These are phyloP conservation scores for Phlebiopsis flavidoalba DNA, from an alignment of 768 basidiomycete genomes.

Conservation along the genomic window DNA sequence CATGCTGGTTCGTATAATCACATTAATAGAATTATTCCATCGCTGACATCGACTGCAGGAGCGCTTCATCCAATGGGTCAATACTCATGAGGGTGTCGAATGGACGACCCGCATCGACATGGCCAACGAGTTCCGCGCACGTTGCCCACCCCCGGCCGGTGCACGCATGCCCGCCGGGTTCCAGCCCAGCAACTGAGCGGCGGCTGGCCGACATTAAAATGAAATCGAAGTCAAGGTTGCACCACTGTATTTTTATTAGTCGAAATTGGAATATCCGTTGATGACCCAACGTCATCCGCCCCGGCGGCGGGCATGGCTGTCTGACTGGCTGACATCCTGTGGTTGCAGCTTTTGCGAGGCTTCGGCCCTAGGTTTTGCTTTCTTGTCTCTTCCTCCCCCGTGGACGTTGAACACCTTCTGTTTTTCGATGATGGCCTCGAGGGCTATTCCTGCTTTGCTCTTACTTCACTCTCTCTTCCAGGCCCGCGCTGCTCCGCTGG, in stretches of 20 bases:
- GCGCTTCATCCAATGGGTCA: conserved; percentile 71
- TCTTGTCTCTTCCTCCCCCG: background rate
- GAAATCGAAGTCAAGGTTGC: background rate
- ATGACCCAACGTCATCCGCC: background rate
- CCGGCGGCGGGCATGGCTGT: background rate
- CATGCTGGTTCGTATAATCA: conserved; percentile 49
- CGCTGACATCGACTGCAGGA: conserved; percentile 35
- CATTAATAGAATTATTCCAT: background rate
- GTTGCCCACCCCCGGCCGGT: conserved; percentile 40
- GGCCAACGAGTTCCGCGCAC: conserved; percentile 54
- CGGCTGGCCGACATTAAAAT: background rate
- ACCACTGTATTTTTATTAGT: background rate
- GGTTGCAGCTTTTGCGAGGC: background rate
- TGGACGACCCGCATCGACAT: conserved; percentile 72
- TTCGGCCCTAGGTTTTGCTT: background rate
- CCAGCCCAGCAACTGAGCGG: background rate
- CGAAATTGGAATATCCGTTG: background rate
- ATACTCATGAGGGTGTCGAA: conserved; percentile 61
- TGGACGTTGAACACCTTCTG: background rate
- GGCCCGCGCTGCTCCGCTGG: conserved; percentile 1
- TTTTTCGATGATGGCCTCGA: conserved; percentile 10
- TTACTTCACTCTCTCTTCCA: background rate
- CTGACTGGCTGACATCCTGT: background rate
- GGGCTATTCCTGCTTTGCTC: background rate
- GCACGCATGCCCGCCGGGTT: conserved; percentile 52